A percentile compares a stretch with the other conserved stretches of the same genome.
Conservation (phyloP, 1,284 basidiomycete genomes). For the Ustilago bromivora region DNA sequence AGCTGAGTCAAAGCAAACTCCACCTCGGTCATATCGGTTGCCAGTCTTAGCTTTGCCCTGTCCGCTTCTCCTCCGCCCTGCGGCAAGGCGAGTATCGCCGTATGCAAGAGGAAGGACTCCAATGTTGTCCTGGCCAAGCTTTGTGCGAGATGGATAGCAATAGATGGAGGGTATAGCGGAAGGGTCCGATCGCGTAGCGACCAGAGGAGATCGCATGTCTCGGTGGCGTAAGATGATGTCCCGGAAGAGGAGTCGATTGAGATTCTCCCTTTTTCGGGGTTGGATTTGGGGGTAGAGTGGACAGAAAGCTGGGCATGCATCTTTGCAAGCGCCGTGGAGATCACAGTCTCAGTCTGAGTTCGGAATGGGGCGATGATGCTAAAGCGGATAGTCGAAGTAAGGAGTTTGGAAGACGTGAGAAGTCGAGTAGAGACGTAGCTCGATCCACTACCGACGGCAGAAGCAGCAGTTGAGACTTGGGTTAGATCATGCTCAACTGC, state of each 20-base stretch:
- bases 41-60: slow-evolving; percentile 87
- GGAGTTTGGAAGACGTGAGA: not conserved
- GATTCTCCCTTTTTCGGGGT: not conserved
- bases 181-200: slow-evolving; percentile 11
- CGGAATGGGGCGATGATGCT: slow-evolving; percentile 14
- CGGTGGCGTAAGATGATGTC: slow-evolving; percentile 23
- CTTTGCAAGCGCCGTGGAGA: slow-evolving; percentile 11
- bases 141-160: slow-evolving; percentile 1
- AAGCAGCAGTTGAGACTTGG: not conserved
- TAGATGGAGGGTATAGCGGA: slow-evolving; percentile 10
- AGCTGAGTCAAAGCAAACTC: slow-evolving; percentile 78
- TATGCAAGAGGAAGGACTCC: slow-evolving; percentile 82
- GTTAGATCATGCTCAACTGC: slow-evolving; percentile 16
- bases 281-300: not conserved
- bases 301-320: slow-evolving; percentile 26
- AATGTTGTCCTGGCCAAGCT: not conserved
- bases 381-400: not conserved
- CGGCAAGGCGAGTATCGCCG: slow-evolving; percentile 77
- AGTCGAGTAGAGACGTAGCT: slow-evolving; percentile 14
- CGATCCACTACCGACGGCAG: not conserved
- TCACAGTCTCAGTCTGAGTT: not conserved
- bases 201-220: slow-evolving; percentile 18
- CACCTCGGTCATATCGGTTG: slow-evolving; percentile 93
- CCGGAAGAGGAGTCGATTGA: slow-evolving; percentile 27
- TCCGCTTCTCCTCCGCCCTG: slow-evolving; percentile 75